These are phyloP conservation scores for Boletus coffeatus DNA, from an alignment of 1,284 basidiomycete species.

Conservation along the genomic window DNA sequence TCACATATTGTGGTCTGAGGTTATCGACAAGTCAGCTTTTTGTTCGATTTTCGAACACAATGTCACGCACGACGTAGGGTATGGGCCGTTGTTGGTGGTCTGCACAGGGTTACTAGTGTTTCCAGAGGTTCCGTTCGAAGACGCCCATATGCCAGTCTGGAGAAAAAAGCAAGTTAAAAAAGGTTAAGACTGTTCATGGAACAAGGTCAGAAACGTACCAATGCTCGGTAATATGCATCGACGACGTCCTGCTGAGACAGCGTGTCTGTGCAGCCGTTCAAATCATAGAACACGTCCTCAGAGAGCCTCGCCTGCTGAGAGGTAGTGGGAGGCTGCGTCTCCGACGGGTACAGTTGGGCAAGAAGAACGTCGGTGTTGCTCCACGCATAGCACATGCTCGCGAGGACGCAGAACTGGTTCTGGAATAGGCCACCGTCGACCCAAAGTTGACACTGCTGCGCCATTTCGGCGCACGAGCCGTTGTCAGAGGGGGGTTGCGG, in stretches of 20 bases:
- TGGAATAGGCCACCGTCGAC: conserved; percentile 20
- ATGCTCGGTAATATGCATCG: conserved; percentile 18
- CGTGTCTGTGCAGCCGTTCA: conserved; percentile 15
- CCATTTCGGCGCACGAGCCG: conserved; percentile 19
- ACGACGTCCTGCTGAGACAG: conserved; percentile 24
- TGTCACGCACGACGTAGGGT: conserved; percentile 18
- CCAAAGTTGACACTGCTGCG: conserved; percentile 11
- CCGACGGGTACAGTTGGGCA: conserved; percentile 10
- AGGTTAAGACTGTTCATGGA: not conserved
- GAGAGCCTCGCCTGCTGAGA: conserved; percentile 13
- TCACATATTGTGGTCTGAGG: conserved; percentile 14
- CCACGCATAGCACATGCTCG: conserved; percentile 24
- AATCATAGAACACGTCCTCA: conserved; percentile 18
- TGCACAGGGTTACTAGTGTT: not conserved
- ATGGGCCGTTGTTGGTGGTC: conserved; percentile 18
- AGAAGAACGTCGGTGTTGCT: conserved; percentile 20
- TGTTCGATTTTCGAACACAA: not conserved
- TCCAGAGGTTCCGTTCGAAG: conserved; percentile 8
- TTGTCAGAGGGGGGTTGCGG: conserved; percentile 23
- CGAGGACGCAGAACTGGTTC: conserved; percentile 22
- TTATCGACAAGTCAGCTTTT: not conserved
- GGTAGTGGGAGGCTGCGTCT: conserved; percentile 8
- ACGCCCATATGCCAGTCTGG: conserved; percentile 18
- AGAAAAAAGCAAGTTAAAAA: not conserved
- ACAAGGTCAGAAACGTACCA: conserved; percentile 9